Evolutionary conservation across 305 asterid species (phyloP).

Genomic region (Stenogyne calaminthoides): DNA sequence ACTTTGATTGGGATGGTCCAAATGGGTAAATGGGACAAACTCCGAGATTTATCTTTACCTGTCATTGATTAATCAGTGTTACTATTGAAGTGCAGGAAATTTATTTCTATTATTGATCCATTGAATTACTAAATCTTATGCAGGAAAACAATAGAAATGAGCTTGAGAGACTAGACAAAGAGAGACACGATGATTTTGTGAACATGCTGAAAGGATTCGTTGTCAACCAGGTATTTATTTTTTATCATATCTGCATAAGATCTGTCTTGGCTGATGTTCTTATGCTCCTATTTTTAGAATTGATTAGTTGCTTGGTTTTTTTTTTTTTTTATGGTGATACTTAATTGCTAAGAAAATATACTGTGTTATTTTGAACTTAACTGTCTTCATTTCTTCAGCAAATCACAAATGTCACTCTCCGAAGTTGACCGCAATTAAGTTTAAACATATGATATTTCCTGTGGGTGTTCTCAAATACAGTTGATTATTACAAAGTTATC

Average conservation of each 20-base stretch:
- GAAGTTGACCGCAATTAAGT: not conserved
- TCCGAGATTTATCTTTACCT: not conserved
- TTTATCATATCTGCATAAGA: not conserved
- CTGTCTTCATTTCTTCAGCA: not conserved
- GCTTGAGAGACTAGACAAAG: conserved; percentile 84
- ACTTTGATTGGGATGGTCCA: not conserved
- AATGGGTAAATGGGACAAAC: conserved; percentile 8
- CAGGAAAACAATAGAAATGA: conserved; percentile 92
- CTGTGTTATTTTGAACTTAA: not conserved
- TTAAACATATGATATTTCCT: not conserved
- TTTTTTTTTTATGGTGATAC: not conserved
- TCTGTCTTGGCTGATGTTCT: not conserved
- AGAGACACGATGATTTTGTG: conserved; percentile 83
- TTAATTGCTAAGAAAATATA: not conserved
- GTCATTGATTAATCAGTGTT: conserved; percentile 1
- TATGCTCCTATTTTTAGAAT: not conserved
- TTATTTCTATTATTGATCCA: not conserved
- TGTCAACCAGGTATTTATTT: conserved; percentile 75
- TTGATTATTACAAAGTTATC: not conserved
- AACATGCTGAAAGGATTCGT: conserved; percentile 91
- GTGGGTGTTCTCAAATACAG: not conserved
- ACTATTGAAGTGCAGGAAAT: conserved; percentile 1
- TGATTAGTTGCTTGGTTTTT: conserved; percentile 4
- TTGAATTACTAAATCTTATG: conserved; percentile 15
- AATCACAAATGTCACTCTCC: not conserved